phyloP scores from a whole-genome alignment of 2,329 filamentous ascomycete species.

The Colletotrichum limetticola region DNA sequence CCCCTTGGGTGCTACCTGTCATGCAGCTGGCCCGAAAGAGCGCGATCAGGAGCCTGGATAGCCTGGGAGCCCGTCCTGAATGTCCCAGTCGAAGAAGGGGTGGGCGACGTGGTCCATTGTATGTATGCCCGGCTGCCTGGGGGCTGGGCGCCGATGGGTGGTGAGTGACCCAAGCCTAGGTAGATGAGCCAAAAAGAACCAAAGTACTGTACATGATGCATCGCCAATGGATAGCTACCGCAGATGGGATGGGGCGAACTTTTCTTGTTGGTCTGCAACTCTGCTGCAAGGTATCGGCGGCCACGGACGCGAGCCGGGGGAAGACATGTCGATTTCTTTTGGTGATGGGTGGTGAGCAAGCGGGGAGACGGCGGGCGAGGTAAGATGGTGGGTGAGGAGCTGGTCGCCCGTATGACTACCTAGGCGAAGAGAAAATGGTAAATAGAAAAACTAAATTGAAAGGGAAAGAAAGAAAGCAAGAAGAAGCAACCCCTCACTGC shows the following conservation, averaged over 20 bases:
- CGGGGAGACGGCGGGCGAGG: constrained; percentile 1
- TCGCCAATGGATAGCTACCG: neutral
- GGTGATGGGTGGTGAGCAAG: constrained; percentile 6
- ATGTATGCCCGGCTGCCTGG: constrained; percentile 15
- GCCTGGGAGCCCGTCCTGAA: neutral
- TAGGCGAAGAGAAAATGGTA: neutral
- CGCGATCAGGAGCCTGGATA: neutral
- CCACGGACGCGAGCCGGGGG: neutral
- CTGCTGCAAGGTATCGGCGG: constrained; percentile 11
- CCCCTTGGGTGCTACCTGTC: constrained; percentile 10
- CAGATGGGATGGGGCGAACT: neutral
- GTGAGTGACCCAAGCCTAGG: neutral
- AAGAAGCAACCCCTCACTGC: constrained; percentile 8
- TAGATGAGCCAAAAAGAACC: neutral
- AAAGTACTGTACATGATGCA: constrained; percentile 25
- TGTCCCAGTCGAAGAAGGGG: constrained; percentile 1
- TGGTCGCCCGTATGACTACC: neutral
- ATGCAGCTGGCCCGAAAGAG: constrained; percentile 29
- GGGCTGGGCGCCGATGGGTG: neutral
- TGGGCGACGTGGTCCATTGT: constrained; percentile 11
- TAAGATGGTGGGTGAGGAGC: constrained; percentile 1
- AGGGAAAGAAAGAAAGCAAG: neutral
- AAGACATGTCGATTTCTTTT: neutral
- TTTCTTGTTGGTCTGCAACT: constrained; percentile 6
- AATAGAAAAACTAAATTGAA: neutral